phyloP scores from a whole-genome alignment of 371 early-diverging fungal genomes.

The Zychaea mexicana region DNA sequence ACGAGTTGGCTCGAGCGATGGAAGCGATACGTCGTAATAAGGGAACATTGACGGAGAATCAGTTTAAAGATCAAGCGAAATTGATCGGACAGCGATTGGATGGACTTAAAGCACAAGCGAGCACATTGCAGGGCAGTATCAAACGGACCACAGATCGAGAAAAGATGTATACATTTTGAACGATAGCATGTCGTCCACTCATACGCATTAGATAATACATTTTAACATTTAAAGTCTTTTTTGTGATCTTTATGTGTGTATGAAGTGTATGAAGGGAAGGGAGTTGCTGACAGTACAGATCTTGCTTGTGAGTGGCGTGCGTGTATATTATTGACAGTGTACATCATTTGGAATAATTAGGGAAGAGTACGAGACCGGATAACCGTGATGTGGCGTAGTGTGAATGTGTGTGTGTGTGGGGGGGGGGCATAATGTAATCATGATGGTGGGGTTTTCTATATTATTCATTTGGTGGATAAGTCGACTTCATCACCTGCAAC shows the following conservation, averaged over 20 bases:
- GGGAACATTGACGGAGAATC: slow-evolving; percentile 20
- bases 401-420: no score
- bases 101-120: slow-evolving; percentile 12
- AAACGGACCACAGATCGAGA: slow-evolving; percentile 23
- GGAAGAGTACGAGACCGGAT: no score
- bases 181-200: no score
- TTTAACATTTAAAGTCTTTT: no score
- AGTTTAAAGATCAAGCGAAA: slow-evolving; percentile 24
- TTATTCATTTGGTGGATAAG: slow-evolving; percentile 4
- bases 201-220: no score
- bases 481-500: slow-evolving; percentile 73
- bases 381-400: no score
- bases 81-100: slow-evolving; percentile 6
- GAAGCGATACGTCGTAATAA: slow-evolving; percentile 26
- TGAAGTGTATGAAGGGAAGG: no score
- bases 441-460: not conserved
- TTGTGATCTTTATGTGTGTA: no score
- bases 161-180: slow-evolving; percentile 30
- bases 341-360: no score
- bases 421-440: not conserved
- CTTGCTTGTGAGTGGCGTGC: no score
- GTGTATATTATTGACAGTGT: no score
- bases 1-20: slow-evolving; percentile 9
- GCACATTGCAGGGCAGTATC: slow-evolving; percentile 9
- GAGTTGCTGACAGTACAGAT: no score